Conservation (phyloP, 2,329 filamentous ascomycete species). For the Monosporascus sp. region DNA sequence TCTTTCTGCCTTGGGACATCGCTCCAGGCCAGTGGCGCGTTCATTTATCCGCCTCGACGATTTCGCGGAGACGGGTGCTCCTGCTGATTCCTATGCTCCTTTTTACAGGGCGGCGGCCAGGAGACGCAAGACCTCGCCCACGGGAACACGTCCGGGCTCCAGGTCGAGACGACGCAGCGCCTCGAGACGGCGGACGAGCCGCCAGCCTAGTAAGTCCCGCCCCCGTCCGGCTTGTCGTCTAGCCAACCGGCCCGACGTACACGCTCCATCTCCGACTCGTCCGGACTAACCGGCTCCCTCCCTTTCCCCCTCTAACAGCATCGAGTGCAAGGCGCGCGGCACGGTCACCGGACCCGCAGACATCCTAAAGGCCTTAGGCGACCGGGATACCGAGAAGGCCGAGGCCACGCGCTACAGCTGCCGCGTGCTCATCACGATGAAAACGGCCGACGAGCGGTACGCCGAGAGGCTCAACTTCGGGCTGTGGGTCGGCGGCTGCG, state of each 20-base stretch:
- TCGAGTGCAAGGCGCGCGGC: conserved; percentile 23
- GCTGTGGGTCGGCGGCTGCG: conserved; percentile 25
- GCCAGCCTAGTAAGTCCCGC: conserved; percentile 20
- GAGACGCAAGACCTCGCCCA: conserved; percentile 18
- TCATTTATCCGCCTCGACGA: not conserved
- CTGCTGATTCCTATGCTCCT: not conserved
- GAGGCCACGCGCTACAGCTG: conserved; percentile 17
- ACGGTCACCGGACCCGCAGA: conserved; percentile 18
- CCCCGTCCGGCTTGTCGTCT: not conserved
- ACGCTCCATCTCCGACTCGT: too few species aligned
- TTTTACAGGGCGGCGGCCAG: conserved; percentile 20
- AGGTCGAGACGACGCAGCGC: conserved; percentile 21
- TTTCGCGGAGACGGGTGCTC: too few species aligned
- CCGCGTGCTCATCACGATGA: conserved; percentile 24
- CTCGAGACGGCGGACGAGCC: conserved; percentile 20
- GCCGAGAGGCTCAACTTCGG: conserved; percentile 22
- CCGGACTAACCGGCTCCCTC: too few species aligned
- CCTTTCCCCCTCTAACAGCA: conserved; percentile 10
- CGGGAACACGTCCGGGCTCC: conserved; percentile 17
- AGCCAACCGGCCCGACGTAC: too few species aligned
- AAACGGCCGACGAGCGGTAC: conserved; percentile 25
- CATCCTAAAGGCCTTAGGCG: conserved; percentile 17
- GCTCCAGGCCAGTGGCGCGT: not conserved
- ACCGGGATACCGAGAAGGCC: conserved; percentile 7
- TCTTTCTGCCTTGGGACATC: not conserved